Evolutionary conservation across 768 basidiomycete genomes (phyloP).

Genomic region (Boletus tomentosulus): DNA sequence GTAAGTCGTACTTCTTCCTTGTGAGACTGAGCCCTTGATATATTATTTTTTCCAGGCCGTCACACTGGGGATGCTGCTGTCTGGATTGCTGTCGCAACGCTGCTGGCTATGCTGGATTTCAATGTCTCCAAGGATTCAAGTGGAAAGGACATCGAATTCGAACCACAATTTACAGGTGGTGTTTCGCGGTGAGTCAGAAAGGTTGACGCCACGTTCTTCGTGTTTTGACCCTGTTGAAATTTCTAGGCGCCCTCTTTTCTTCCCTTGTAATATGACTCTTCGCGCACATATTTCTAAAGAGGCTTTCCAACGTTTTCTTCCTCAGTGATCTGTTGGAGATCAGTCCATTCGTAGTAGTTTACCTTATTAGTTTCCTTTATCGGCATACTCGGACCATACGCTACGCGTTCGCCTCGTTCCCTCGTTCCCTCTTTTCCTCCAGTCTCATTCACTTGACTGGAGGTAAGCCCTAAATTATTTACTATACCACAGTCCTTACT

Average conservation of each 20-base stretch:
- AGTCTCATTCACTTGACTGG: no score
- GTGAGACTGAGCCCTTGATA: no score
- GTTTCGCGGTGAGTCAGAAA: neutral
- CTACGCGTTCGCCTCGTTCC: no score
- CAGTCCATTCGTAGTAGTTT: no score
- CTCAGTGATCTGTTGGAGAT: neutral
- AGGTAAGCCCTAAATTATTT: no score
- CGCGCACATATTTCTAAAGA: neutral
- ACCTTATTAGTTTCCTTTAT: no score
- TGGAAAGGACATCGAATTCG: neutral
- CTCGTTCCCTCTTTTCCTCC: no score
- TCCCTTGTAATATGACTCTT: neutral
- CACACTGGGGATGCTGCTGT: neutral
- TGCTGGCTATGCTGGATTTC: neutral
- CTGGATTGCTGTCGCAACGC: neutral
- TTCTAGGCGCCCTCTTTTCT: neutral
- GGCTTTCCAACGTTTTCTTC: neutral
- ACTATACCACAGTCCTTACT: no score
- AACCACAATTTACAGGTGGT: neutral
- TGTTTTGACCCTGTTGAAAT: neutral
- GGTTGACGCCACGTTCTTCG: neutral
- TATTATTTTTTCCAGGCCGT: neutral
- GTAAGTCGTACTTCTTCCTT: neutral
- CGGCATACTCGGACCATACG: no score
- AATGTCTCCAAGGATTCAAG: neutral